Evolutionary conservation across 2,329 filamentous ascomycete genomes (phyloP), one percentile per base, ranked within the genome.

Genomic region (Fusarium concolor): DNA sequence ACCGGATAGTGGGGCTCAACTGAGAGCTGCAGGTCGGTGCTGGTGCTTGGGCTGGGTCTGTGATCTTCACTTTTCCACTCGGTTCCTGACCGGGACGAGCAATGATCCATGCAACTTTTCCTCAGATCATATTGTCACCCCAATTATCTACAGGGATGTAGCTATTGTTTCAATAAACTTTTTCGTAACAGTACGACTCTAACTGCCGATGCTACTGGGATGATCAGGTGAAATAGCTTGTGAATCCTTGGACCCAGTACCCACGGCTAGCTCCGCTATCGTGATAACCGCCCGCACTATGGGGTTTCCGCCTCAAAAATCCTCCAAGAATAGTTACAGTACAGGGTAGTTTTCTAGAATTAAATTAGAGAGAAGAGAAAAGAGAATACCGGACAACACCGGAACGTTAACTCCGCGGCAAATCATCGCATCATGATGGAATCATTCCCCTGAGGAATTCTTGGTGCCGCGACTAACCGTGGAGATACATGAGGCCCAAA

Each of bases 41-140:
- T 17, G 12, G 33, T 35, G 33, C 33, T 17, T 35, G 33, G 15
- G 15, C 33, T 20, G 43, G 59, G 18, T 39, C 22, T 9, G 20
- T 46, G 37, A 54, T 56, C 59, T n/a, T 10, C 38, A 44, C 45
- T 50, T 15, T 15, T 26, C 33, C 11, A 37, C 20, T n/a, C 22
- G 45, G 47, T 50, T 28, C 8, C 56, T 43, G n/a, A 12, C 18
- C 17, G 29, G 8, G 35, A 54, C 12, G 3, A 33, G 22, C 12
- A 29, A 20, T 24, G 47, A 38, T 10, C 45, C 56, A 45, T 62
- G 56, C 11, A 10, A 5, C 42, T 22, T 22, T 35, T 45, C 17
- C 29, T 46, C 52, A 24, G 44, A 60, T 65, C 60, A 60, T 60
- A 5, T 26, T 26, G 7, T 9, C 11, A 18, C 1, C 12, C n/a